Base-by-base conservation (phyloP, 352 stramenopile species). In the Phytophthora sp. region DNA sequence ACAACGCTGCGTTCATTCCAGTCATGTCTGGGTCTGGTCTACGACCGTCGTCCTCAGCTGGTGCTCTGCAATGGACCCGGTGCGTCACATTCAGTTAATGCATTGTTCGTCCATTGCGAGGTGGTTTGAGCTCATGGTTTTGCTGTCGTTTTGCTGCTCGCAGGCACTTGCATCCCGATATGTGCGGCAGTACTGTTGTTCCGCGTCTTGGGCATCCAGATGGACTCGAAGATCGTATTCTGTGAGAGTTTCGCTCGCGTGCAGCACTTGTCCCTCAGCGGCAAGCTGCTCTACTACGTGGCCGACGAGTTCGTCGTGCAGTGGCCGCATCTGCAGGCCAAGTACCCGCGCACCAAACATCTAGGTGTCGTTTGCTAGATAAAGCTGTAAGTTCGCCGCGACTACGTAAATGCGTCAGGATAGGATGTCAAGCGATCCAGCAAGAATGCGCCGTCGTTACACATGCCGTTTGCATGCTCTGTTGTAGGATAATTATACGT, bases 171-270 rank as follows among this genome's bases (percentile, higher is more conserved):
- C 76, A 87, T 99, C 29, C 96, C 96, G 21, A 88, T 99, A 60
- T 90, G 90, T 54, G 80, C 93, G 38, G 79, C 76, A 2, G 86
- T 94, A 45, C 79, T 98, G 65, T 64, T 98, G 16, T 80, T 88
- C 35, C 82, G 93, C 44, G 83, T 98, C 15, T 55, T 97, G 15
- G 85, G 89, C 3, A 36, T 97, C 9, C 66, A 84, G 20, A 59
- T 58, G 6, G 57, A 87, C 65, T 83, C 82, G 24, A 88, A 90
- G 65, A 91, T 98, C 63, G 63, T 99, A 8, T 99, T 98, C 74
- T 95, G 95, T 49, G 96, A 99, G 77, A 98, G 88, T 47, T 98
- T 98, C 71, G 96, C 91, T 57, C 90, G 96, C 35, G 96, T 99
- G 4, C 74, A 91, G 63, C 95, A 84, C 57, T 79, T 99, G 7